phyloP scores from a whole-genome alignment of 108 stramenopile species.

The Pseudonitzschia multiseries region DNA sequence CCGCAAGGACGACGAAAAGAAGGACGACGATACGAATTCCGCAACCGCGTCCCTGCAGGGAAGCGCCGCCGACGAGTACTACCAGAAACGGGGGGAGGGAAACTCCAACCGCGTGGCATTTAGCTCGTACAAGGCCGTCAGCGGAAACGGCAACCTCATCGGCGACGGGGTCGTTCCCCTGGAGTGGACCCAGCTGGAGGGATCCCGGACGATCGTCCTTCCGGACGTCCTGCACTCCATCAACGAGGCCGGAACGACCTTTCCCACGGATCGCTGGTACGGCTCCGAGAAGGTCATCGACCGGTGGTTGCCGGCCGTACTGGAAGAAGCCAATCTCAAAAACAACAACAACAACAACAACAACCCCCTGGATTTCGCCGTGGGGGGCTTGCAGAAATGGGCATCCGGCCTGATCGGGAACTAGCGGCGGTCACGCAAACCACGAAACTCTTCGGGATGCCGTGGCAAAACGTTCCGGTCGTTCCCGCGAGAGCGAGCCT shows the following conservation, averaged over 20 bases:
- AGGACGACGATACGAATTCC: not conserved
- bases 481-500: too few species aligned
- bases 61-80: constrained; percentile 42
- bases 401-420: not conserved
- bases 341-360: not conserved
- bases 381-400: constrained; percentile 11
- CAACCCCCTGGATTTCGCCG: not conserved
- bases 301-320: constrained; percentile 60
- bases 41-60: not conserved
- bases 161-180: constrained; percentile 91
- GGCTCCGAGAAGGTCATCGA: constrained; percentile 76
- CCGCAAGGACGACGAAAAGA: constrained; percentile 26
- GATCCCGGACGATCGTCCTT: constrained; percentile 40
- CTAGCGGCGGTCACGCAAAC: not conserved
- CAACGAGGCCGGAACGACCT: constrained; percentile 76
- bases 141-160: constrained; percentile 65
- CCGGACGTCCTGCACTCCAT: constrained; percentile 86
- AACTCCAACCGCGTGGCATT: constrained; percentile 50
- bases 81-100: constrained; percentile 45
- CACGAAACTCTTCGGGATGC: too few species aligned
- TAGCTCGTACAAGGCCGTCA: constrained; percentile 80
- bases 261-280: constrained; percentile 81
- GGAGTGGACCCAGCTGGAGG: constrained; percentile 67
- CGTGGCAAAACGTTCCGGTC: too few species aligned
- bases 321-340: constrained; percentile 19